Percentiles rank a stretch among this genome's conserved stretches.
Evolutionary conservation across 352 stramenopile species (phyloP).

Genomic region (Globisporangium irregulare): DNA sequence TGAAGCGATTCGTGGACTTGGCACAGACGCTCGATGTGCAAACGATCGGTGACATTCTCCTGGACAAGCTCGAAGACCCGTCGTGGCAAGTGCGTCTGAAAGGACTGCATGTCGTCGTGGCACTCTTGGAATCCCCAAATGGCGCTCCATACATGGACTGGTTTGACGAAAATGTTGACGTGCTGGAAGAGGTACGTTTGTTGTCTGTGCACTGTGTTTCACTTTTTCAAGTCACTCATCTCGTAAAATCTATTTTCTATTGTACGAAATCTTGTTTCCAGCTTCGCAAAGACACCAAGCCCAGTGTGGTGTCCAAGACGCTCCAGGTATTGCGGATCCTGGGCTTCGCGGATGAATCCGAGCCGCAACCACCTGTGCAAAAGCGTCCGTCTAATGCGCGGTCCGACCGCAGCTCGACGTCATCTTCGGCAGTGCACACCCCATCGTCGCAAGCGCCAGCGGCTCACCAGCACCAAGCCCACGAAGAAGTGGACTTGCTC

Average conservation of each 20-base stretch:
- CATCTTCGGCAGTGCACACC: constrained; percentile 9
- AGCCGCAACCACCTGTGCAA: constrained; percentile 20
- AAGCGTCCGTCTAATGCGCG: constrained; percentile 15
- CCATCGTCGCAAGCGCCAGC: constrained; percentile 15
- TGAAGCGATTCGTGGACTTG: constrained; percentile 85
- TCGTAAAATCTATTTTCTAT: no score
- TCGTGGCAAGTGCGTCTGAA: constrained; percentile 83
- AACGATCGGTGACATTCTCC: constrained; percentile 81
- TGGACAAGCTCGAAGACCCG: constrained; percentile 84
- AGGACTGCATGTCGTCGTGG: constrained; percentile 75
- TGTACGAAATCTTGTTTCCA: neutral
- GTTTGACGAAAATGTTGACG: constrained; percentile 82
- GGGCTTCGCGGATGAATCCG: constrained; percentile 55
- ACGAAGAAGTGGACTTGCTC: constrained; percentile 75
- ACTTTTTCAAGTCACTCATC: neutral
- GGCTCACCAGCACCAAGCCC: constrained; percentile 19
- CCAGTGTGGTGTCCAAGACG: constrained; percentile 74
- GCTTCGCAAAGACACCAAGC: constrained; percentile 72
- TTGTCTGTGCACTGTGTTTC: neutral
- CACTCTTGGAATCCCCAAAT: constrained; percentile 68
- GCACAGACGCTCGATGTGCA: constrained; percentile 82
- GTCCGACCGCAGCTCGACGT: constrained; percentile 11
- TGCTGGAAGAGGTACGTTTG: constrained; percentile 48
- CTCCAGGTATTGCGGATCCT: constrained; percentile 66
- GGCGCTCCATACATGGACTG: constrained; percentile 67